These are phyloP conservation scores for Taphrina wiesneri DNA, from an alignment of 1,139 yeast genomes.

Conservation along the genomic window DNA sequence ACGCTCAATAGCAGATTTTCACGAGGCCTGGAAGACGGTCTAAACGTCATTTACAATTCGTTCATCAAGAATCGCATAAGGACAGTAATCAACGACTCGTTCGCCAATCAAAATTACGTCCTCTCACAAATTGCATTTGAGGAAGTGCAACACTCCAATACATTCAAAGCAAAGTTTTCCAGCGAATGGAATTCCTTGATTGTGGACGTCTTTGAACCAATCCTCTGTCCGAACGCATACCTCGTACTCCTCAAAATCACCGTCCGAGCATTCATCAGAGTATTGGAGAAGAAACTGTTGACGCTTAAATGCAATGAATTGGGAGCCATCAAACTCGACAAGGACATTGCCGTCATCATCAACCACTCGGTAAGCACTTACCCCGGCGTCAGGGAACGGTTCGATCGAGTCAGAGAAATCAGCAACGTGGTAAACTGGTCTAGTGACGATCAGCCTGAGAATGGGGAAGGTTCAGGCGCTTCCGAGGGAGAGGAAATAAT, in stretches of 20 bases:
- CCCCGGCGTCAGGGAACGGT: slow-evolving; percentile 20
- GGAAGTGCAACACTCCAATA: slow-evolving; percentile 10
- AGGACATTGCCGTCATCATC: slow-evolving; percentile 74
- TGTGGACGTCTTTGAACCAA: slow-evolving; percentile 61
- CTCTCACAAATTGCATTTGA: slow-evolving; percentile 7
- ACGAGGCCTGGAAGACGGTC: slow-evolving; percentile 31
- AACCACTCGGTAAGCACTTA: neutral
- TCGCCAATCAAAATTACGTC: slow-evolving; percentile 10
- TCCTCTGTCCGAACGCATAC: slow-evolving; percentile 58
- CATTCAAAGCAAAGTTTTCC: slow-evolving; percentile 44
- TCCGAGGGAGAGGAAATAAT: slow-evolving; percentile 21
- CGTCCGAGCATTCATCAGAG: slow-evolving; percentile 52
- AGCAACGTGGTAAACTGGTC: slow-evolving; percentile 27
- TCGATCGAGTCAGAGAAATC: slow-evolving; percentile 28
- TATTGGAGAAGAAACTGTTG: slow-evolving; percentile 70
- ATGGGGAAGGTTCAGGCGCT: slow-evolving; percentile 2
- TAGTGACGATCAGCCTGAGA: slow-evolving; percentile 15
- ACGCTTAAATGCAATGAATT: slow-evolving; percentile 69
- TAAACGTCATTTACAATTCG: slow-evolving; percentile 21
- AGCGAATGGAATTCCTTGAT: slow-evolving; percentile 46
- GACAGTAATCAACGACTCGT: slow-evolving; percentile 12
- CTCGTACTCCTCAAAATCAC: slow-evolving; percentile 58
- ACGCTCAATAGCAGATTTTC: slow-evolving; percentile 14
- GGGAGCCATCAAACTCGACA: slow-evolving; percentile 81
- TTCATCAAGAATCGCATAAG: slow-evolving; percentile 16